phyloP scores from a whole-genome alignment of 73 alveolate species.

The Stentor roeselii region DNA sequence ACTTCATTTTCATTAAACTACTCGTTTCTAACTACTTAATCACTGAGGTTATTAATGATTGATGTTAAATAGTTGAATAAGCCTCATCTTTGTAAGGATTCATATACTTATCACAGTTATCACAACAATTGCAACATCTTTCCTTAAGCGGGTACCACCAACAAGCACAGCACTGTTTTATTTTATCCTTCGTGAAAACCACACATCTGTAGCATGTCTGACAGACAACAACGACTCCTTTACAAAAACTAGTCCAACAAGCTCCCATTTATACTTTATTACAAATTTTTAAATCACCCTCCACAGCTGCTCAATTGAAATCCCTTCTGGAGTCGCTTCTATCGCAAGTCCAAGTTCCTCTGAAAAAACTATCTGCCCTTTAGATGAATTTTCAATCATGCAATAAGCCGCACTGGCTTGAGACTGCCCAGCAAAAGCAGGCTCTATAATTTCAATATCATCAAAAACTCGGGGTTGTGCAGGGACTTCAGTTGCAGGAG shows the following conservation, averaged over 20 bases:
- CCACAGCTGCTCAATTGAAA: constrained; percentile 75
- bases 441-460: constrained; percentile 62
- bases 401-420: constrained; percentile 52
- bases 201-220: constrained; percentile 29
- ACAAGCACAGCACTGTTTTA: constrained; percentile 51
- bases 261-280: constrained; percentile 19
- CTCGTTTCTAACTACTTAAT: neutral
- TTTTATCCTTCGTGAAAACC: constrained; percentile 32
- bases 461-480: constrained; percentile 51
- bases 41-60: neutral
- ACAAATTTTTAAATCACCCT: constrained; percentile 45
- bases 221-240: constrained; percentile 2
- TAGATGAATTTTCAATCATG: constrained; percentile 49
- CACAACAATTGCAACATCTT: constrained; percentile 68
- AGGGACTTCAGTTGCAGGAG: constrained; percentile 40
- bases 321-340: constrained; percentile 77
- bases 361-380: constrained; percentile 56
- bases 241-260: neutral
- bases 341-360: constrained; percentile 76
- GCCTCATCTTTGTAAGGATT: constrained; percentile 71
- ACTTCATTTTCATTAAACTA: neutral
- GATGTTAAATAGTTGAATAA: constrained; percentile 31
- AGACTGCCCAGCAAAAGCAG: constrained; percentile 47
- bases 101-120: constrained; percentile 59
- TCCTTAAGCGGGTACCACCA: constrained; percentile 75